Conservation (phyloP, 768 basidiomycete genomes). For the Phanerodontia chrysosporium region DNA sequence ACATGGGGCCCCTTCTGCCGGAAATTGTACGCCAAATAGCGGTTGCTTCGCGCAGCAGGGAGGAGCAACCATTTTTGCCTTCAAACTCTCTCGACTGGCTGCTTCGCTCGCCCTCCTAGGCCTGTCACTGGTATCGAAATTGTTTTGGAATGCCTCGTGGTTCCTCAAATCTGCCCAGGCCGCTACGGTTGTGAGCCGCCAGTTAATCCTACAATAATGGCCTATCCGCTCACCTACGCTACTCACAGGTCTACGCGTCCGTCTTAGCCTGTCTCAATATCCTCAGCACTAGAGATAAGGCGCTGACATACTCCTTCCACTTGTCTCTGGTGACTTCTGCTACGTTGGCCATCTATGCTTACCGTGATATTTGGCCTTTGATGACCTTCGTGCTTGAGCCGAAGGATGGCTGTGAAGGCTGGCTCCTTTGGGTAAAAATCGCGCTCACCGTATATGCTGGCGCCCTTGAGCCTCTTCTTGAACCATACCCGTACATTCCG, state of each 20-base stretch:
- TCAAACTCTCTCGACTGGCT: too few species aligned
- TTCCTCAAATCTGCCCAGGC: too few species aligned
- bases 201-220: too few species aligned
- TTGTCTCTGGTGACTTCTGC: slow-evolving; percentile 10
- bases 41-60: too few species aligned
- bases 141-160: too few species aligned
- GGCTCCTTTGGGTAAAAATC: slow-evolving; percentile 32
- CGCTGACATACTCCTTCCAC: neutral
- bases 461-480: slow-evolving; percentile 19
- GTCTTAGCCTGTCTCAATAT: slow-evolving; percentile 1
- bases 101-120: too few species aligned
- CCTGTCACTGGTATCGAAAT: too few species aligned
- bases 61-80: too few species aligned
- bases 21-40: too few species aligned
- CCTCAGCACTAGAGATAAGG: neutral
- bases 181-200: too few species aligned
- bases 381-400: slow-evolving; percentile 30
- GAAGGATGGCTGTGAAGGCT: slow-evolving; percentile 27
- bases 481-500: slow-evolving; percentile 11
- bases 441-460: slow-evolving; percentile 28
- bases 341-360: slow-evolving; percentile 22
- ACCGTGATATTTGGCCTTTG: slow-evolving; percentile 34
- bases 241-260: slow-evolving; percentile 4
- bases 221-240: too few species aligned
- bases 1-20: too few species aligned